Base-by-base conservation (phyloP, 192 early-diverging fungal genomes). In the Powellomyces hirtus region DNA sequence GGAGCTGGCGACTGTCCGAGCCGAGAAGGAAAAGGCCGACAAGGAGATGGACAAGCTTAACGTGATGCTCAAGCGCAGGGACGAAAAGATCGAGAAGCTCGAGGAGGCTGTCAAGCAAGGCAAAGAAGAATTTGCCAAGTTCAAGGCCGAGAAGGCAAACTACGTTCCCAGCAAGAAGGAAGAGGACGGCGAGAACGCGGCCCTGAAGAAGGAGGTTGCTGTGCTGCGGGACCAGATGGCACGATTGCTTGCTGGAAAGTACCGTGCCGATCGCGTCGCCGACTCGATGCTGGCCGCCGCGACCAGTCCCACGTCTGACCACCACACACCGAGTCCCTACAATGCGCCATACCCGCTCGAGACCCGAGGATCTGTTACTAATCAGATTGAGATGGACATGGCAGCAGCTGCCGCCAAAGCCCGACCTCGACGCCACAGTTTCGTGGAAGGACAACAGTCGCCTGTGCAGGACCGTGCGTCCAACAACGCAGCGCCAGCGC, bases 131-230 rank as follows among this genome's bases (percentile, higher is more conserved):
- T 79, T 86, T 30, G 69, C 81, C 50, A 86, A 82, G 72, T 73
- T 91, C 8, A 79, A 79, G 51, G 81, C 84, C 33, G 78, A 82
- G 20, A 70, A 72, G 66, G 76, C 66, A 8, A 22, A 78, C 64
- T 42, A 82, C 67, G 49, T 79, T 77, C 26, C 53, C 50, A 5
- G n/a, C 4, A 81, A 82, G 62, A 18, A 22, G 10, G 72, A 71
- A 1, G 83, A 85, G 31, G 91, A 94, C 67, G 75, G 79, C n/a
- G 82, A 84, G 22, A 78, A 77, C 18, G 82, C 89, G 5, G 88
- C 85, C 27, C 78, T 94, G 22, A 80, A 81, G 70, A 88, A 86
- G 53, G 89, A 94, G 68, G 88, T 91, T 37, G 77, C 85, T 16
- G 77, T 82, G 20, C 74, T 92, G 30, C 80, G 84, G 62, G 86